Evolutionary conservation across 2,329 filamentous ascomycete genomes (phyloP), one percentile per base, ranked within the genome.

Genomic region (Fusarium anguioides): DNA sequence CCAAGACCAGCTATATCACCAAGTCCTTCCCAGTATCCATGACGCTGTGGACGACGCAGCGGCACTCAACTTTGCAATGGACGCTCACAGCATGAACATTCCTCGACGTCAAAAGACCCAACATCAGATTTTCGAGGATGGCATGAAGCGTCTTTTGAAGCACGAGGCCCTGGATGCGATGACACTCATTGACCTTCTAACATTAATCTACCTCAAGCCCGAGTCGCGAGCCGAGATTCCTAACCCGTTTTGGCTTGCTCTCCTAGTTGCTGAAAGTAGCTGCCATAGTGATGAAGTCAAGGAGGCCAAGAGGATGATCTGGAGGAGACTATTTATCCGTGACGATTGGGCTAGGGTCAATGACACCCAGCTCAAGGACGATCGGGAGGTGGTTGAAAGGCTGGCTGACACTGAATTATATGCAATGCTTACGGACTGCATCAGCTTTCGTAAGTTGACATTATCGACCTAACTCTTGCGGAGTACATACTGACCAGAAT

Each of bases 311-410:
- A 80, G 82, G 17, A 80, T 88, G 36, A 92, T 98, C 64, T 99
- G 96, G 96, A 91, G 96, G 74, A 88, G 96, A 52, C 90, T 93
- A 63, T 91, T 91, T 73, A 85, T 95, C 68, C 88, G 89, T 47
- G 94, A 97, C 76, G 88, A 97, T 75, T 99, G 96, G 96, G 82
- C 86, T 24, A 83, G 82, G 59, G 86, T 96, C 74, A 95, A 96
- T 74, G 88, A 92, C 68, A 95, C 91, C 1, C 87, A 90, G 45
- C 83, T 90, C 60, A 91, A 92, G 75, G 87, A 88, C 56, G 94
- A 97, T 72, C 80, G 82, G 5, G 85, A 91, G 64, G 86, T 93
- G 26, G 82, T 89, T 51, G 83, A 85, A 26, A 81, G 86, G 18
- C 79, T 96, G 24, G 81, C 82, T 29, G 80, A 84, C 56, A 97